Base-by-base conservation (phyloP, 345 rosid species). In the Citrus sp. region DNA sequence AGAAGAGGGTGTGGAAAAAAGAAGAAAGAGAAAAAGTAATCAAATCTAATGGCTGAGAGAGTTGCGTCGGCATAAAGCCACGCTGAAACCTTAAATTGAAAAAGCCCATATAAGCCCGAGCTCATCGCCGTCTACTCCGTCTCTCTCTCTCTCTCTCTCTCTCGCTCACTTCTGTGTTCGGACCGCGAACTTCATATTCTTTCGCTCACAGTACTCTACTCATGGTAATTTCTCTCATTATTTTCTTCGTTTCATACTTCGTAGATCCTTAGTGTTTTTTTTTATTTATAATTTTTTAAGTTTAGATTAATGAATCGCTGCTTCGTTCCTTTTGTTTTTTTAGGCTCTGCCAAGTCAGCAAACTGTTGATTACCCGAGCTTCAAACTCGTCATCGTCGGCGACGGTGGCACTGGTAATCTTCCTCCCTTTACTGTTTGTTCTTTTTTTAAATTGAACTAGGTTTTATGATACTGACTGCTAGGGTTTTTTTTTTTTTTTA, bases 321-420 rank as follows among this genome's bases (percentile, higher is more conserved):
- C 27, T 67, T 30, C 28, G 22, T 80, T 28, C 6, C 28, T 60
- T 55, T 27, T 32, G 19, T 40, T 16, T 4, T 2, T 68, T 65
- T 68, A 94, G 98, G 96, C 98, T 79, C 75, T 94, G 67, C 96
- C 92, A 3, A 91, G 89, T 66, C 97, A 86, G 80, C 90, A 81
- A 75, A 87, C 90, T 46, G 94, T 94, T 1, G 85, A 87, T 77
- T 84, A 92, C 74, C 97, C 97, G 64, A 87, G 86, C 87, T 95
- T 94, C 91, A 95, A 95, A 90, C 98, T 95, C 46, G 95, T 95
- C 37, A 86, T 95, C 72, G 99, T 95, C 12, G 99, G 99, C 27
- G 98, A 95, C 70, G 92, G 92, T 7, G 99, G 98, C 63, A 95
- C 99, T 42, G 98, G 99, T 95, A 87, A 55, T 28, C 67, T 25